These are phyloP conservation scores for Mortierella antarctica DNA, from an alignment of 192 early-diverging fungal species.

Conservation along the genomic window DNA sequence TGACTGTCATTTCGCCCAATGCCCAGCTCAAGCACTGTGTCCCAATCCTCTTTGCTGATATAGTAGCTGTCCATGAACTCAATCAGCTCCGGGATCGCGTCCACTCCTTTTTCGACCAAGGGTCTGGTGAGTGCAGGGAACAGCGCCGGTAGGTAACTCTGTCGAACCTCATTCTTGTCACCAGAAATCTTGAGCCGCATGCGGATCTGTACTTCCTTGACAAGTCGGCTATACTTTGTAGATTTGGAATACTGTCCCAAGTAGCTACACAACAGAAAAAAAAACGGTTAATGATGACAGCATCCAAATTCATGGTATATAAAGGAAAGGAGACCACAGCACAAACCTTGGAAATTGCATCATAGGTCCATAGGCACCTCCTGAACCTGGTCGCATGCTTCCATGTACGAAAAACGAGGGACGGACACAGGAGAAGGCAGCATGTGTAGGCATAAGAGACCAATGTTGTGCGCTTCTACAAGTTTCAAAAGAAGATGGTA, in stretches of 20 bases:
- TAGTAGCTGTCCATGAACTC: constrained; percentile 93
- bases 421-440: constrained; percentile 83
- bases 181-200: constrained; percentile 84
- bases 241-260: constrained; percentile 92
- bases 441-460: constrained; percentile 91
- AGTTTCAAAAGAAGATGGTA: background rate
- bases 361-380: constrained; percentile 35
- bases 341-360: constrained; percentile 47
- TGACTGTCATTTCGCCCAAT: constrained; percentile 64
- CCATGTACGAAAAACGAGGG: constrained; percentile 90
- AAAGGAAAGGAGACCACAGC: too few relatives aligned
- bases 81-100: constrained; percentile 79
- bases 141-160: constrained; percentile 86
- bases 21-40: constrained; percentile 86
- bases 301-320: background rate
- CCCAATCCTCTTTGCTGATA: constrained; percentile 88
- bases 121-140: constrained; percentile 64
- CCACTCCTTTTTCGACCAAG: constrained; percentile 58
- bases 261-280: constrained; percentile 65
- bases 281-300: background rate
- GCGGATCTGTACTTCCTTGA: constrained; percentile 89
- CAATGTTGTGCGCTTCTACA: constrained; percentile 83
- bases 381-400: constrained; percentile 40
- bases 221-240: constrained; percentile 71
- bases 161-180: constrained; percentile 88